phyloP scores from a whole-genome alignment of 2,329 filamentous ascomycete species.

The Xylariaceae sp. region DNA sequence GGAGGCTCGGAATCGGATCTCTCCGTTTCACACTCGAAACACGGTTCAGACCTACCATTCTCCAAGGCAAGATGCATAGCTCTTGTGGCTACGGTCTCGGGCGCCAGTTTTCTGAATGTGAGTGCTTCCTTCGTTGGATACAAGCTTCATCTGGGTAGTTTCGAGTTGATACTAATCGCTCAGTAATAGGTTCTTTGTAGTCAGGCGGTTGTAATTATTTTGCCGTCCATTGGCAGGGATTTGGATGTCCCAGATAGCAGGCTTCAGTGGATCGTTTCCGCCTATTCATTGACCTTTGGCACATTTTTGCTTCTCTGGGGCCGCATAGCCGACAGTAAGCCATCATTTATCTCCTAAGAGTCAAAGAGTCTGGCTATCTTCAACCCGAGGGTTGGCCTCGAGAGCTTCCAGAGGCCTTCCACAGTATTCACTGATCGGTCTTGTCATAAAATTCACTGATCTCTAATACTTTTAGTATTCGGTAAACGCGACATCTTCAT shows the following conservation, averaged over 20 bases:
- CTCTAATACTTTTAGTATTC: conserved; percentile 39
- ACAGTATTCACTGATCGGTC: no score
- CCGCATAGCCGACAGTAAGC: conserved; percentile 50
- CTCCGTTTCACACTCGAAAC: conserved; percentile 17
- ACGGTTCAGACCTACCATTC: conserved; percentile 31
- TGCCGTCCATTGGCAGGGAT: conserved; percentile 55
- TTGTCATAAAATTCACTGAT: background rate
- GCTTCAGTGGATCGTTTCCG: conserved; percentile 62
- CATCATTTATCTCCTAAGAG: background rate
- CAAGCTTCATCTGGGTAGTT: no score
- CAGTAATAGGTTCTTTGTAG: conserved; percentile 46
- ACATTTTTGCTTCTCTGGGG: conserved; percentile 66
- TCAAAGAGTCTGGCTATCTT: no score
- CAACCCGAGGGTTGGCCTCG: no score
- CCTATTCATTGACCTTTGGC: conserved; percentile 61
- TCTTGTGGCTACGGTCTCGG: conserved; percentile 49
- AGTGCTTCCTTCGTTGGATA: conserved; percentile 7
- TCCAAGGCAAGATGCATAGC: conserved; percentile 51
- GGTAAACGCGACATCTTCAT: conserved; percentile 63
- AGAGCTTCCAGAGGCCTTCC: no score
- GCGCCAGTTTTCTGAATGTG: conserved; percentile 53
- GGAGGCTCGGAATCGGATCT: conserved; percentile 7
- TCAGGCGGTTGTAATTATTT: conserved; percentile 56
- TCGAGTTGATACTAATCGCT: no score
- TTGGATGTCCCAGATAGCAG: conserved; percentile 53